phyloP scores from a whole-genome alignment of 164 flowering plant species.

The Santalum album region DNA sequence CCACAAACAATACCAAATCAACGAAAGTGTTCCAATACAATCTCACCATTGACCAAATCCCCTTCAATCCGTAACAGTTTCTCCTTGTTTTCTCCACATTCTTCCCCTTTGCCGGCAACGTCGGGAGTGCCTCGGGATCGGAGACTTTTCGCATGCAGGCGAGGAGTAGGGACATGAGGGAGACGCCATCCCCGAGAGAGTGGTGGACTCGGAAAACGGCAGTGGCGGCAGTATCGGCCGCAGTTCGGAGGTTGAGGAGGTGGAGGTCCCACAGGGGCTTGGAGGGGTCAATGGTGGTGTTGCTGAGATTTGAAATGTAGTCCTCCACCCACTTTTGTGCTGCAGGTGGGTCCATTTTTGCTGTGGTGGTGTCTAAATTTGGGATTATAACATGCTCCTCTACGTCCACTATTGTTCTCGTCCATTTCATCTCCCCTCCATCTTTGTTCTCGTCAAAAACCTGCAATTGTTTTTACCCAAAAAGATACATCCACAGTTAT shows the following conservation, averaged over 20 bases:
- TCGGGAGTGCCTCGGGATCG: not conserved
- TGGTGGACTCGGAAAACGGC: conserved; percentile 1
- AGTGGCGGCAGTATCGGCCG: not conserved
- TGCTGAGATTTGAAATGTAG: conserved; percentile 3
- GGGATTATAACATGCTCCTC: conserved; percentile 1
- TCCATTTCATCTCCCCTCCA: not conserved
- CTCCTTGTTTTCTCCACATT: not conserved
- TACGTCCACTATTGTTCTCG: not conserved
- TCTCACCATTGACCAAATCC: not conserved
- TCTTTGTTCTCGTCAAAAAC: not conserved
- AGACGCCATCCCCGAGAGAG: conserved; percentile 2
- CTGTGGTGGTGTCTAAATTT: not conserved
- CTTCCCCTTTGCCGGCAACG: not conserved
- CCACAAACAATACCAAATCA: not conserved
- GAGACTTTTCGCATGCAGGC: conserved; percentile 1
- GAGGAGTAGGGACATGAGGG: conserved; percentile 3
- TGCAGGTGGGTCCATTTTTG: not conserved
- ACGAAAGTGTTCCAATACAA: conserved; percentile 4
- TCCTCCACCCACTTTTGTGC: not conserved
- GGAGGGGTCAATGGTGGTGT: not conserved
- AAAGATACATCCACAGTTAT: too few relatives aligned
- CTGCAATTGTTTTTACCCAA: not conserved
- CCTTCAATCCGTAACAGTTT: not conserved
- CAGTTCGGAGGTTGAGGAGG: conserved; percentile 1
- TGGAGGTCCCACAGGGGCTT: conserved; percentile 7